Percentiles rank a stretch among this genome's conserved stretches.
phyloP scores from a whole-genome alignment of 768 basidiomycete species.

The Collybiopsis luxurians region DNA sequence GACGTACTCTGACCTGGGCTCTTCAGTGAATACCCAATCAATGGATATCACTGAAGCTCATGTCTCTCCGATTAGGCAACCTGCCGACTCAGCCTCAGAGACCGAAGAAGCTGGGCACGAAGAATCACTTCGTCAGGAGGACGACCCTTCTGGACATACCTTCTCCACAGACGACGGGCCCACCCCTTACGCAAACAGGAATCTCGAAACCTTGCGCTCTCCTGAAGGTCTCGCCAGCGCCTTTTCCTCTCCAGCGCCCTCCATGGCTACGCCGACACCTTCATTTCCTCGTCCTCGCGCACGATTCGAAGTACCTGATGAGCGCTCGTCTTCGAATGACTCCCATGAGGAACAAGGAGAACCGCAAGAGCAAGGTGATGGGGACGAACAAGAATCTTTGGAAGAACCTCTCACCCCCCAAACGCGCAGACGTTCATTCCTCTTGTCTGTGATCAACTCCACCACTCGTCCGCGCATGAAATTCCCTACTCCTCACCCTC shows the following conservation, averaged over 20 bases:
- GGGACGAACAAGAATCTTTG: conserved; percentile 26
- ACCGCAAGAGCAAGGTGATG: conserved; percentile 20
- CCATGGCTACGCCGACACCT: conserved; percentile 65
- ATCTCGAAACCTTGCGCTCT: conserved; percentile 25
- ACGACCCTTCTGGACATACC: conserved; percentile 40
- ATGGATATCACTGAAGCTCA: conserved; percentile 58
- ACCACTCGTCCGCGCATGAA: conserved; percentile 72
- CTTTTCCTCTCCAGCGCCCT: conserved; percentile 54
- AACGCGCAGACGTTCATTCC: conserved; percentile 75
- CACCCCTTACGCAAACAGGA: conserved; percentile 31
- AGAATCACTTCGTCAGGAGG: conserved; percentile 14
- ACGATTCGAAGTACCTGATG: conserved; percentile 52
- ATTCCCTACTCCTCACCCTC: conserved; percentile 61
- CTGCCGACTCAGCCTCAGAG: conserved; percentile 15
- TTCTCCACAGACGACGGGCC: conserved; percentile 66
- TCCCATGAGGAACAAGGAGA: conserved; percentile 18
- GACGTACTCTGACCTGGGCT: conserved; percentile 7
- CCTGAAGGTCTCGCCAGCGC: conserved; percentile 36
- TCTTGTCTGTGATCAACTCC: conserved; percentile 82
- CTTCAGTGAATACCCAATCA: conserved; percentile 6
- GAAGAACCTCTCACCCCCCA: conserved; percentile 63
- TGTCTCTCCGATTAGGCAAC: conserved; percentile 36
- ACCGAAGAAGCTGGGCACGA: conserved; percentile 19
- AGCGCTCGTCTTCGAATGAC: conserved; percentile 25
- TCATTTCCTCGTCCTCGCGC: conserved; percentile 60